Base-by-base conservation (phyloP, 352 stramenopile species). In the Pythium guiyangense region DNA sequence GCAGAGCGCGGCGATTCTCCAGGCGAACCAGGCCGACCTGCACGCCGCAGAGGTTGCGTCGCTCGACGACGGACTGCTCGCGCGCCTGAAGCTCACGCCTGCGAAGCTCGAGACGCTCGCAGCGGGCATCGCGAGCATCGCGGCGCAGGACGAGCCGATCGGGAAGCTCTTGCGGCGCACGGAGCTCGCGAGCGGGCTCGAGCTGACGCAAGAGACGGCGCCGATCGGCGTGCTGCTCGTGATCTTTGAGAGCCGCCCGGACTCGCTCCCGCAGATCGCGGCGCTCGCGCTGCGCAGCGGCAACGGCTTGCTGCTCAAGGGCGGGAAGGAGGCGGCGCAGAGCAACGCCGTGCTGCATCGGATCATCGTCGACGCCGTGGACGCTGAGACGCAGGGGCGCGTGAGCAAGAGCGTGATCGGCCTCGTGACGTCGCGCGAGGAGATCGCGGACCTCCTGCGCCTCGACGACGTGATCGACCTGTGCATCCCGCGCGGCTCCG, bases 391-490 rank as follows among this genome's bases (percentile, higher is more conserved):
- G 27, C 60, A 69, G 22, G 93, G 91, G 53, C 77, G 85, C 42
- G 96, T 99, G 54, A 90, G 77, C 48, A 79, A 90, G 65, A 84
- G 97, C 59, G 93, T 98, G 35, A 97, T 99, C 63, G 94, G 84
- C 0, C 81, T 99, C 9, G 94, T 99, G 6, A 97, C 90, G 3
- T 97, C 88, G 15, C 84, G 96, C 49, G 91, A 97, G 57, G 96
- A 98, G 66, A 94, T 98, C 17, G 67, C 74, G 9, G 92, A 97
- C 62, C 74, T 99, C 58, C 75, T 99, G 31, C 79, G 84, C 47
- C 78, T 99, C 14, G 94, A 99, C 70, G 81, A 98, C 65, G 90
- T 98, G 6, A 98, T 99, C 56, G 97, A 99, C 67, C 73, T 99
- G 62, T 98, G 98, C 59, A 99, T 99, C 70, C 97, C 97, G 51